A percentile compares a stretch with the other conserved stretches of the same genome.
These are phyloP conservation scores for Hymenoscyphus occultus DNA, from an alignment of 2,329 filamentous ascomycete genomes.

Conservation along the genomic window DNA sequence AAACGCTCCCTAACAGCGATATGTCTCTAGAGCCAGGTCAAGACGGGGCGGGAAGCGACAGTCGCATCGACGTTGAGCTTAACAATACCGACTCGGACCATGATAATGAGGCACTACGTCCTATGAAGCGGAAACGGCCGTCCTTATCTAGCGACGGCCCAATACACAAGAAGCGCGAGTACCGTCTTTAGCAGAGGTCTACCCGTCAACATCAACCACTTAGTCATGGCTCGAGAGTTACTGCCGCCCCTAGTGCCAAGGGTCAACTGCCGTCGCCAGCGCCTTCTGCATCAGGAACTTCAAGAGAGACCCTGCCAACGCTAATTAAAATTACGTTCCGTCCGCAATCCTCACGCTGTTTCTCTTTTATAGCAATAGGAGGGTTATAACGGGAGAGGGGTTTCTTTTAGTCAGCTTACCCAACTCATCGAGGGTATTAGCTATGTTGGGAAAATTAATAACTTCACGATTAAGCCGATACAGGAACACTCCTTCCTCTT, in stretches of 20 bases:
- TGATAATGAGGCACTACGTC: background rate
- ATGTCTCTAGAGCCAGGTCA: background rate
- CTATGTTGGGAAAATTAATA: constrained; percentile 19
- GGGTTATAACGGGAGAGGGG: constrained; percentile 12
- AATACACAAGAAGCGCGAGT: background rate
- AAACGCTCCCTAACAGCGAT: background rate
- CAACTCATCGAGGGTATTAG: constrained; percentile 18
- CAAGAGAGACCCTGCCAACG: constrained; percentile 7
- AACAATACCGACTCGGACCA: background rate
- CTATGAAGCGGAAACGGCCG: background rate
- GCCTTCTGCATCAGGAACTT: constrained; percentile 11
- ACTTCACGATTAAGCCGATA: constrained; percentile 17
- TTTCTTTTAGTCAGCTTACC: constrained; percentile 20
- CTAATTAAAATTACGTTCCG: constrained; percentile 20
- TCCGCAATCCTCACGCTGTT: constrained; percentile 18
- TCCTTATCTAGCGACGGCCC: background rate
- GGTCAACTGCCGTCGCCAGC: constrained; percentile 19
- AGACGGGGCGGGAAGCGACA: background rate
- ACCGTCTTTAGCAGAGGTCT: background rate
- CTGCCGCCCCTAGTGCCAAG: constrained; percentile 15
- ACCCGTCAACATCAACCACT: background rate
- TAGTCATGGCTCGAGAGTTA: constrained; percentile 10
- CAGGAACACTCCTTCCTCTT: constrained; percentile 16
- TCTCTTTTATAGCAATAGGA: constrained; percentile 17
- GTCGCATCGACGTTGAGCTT: background rate